Evolutionary conservation across 2,329 filamentous ascomycete genomes (phyloP), one percentile per base, ranked within the genome.

Genomic region (Kalmusia sp.): DNA sequence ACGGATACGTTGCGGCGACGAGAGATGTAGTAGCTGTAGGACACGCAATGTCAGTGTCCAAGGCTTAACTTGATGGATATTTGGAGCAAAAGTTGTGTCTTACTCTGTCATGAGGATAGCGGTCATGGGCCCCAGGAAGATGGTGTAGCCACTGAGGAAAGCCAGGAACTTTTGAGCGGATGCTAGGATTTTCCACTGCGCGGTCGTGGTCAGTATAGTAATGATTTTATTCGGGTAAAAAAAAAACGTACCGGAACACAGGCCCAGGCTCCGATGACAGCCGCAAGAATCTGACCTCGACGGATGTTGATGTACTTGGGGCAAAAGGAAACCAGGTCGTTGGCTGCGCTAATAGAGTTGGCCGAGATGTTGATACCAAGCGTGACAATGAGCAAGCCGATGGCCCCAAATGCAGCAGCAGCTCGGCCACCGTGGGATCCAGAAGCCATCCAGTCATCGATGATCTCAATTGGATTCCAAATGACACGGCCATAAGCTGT

Each of bases 401-500:
- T 58, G 19, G 63, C 62, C 14, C 58, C 60, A 43, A 70, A 69
- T 38, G 65, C 66, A 21, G 63, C 64, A 31, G 63, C 64, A 24
- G 63, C 61, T 22, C 67, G 55, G 8, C 62, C 60, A 37, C 58
- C 62, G n/a, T 55, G 52, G 1, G 74, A 75, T 0, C 72, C 74
- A 59, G 72, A 72, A 9, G 64, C 67, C 66, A 73, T 70, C 43
- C 77, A 64, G 4, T 76, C 61, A 28, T 75, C 65, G 6, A 75
- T 72, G 40, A 70, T 66, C 7, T 62, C 63, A 41, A 70, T 65
- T 1, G 74, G 76, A 48, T 78, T 77, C 67, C 67, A 70, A 33
- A 60, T 58, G 5, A 68, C 41, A 4, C 63, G 43, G 15, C 67
- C 65, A 37, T 69, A 69, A 4, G 63, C 62, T 19, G 61, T 46